Conservation (phyloP, 2,329 filamentous ascomycete genomes). For the Chrysoporthe deuterocubensis region DNA sequence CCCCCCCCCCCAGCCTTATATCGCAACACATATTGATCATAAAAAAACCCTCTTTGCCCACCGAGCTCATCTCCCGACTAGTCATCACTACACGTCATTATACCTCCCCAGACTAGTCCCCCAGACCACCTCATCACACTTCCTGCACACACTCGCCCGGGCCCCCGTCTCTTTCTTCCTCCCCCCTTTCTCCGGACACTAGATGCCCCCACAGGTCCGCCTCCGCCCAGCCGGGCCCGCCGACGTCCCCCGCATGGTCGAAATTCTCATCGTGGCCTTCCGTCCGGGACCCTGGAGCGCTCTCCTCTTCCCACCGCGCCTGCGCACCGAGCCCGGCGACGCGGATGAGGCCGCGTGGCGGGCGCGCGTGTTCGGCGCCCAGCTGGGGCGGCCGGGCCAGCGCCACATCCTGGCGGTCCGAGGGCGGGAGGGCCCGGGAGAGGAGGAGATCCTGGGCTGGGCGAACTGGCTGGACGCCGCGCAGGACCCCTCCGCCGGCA, state of each 20-base stretch:
- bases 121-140: too few species aligned
- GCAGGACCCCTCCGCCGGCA: background rate
- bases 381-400: background rate
- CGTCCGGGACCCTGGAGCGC: slow-evolving; percentile 20
- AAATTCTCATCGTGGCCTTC: slow-evolving; percentile 14
- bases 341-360: slow-evolving; percentile 19
- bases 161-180: too few species aligned
- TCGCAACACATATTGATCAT: background rate
- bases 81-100: too few species aligned
- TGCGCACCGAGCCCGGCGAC: slow-evolving; percentile 6
- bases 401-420: slow-evolving; percentile 9
- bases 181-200: background rate
- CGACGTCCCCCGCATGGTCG: slow-evolving; percentile 14
- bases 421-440: background rate
- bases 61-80: too few species aligned
- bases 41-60: background rate
- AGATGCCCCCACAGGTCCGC: background rate
- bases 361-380: slow-evolving; percentile 1
- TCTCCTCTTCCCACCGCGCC: slow-evolving; percentile 10
- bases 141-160: too few species aligned
- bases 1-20: too few species aligned
- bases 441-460: slow-evolving; percentile 22
- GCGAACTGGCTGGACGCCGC: slow-evolving; percentile 20
- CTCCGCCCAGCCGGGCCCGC: slow-evolving; percentile 15
- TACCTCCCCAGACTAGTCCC: too few species aligned